Conservation (phyloP, 371 early-diverging fungal species). For the Capniomyces stellatus region DNA sequence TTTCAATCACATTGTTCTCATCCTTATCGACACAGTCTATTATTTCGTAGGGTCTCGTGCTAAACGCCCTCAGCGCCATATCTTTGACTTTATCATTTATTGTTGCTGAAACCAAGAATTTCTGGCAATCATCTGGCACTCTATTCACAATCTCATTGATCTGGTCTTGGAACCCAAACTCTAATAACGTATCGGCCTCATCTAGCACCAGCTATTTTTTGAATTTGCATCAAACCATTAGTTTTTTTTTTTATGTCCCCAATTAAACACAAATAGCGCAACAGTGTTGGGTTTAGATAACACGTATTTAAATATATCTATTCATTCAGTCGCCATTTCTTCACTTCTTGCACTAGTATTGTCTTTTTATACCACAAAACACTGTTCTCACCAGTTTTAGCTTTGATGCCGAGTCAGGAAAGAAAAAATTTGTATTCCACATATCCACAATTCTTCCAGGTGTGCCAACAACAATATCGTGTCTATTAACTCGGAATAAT, state of each 20-base stretch:
- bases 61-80: slow-evolving; percentile 54
- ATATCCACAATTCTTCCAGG: slow-evolving; percentile 88
- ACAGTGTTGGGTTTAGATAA: too few relatives aligned
- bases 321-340: too few relatives aligned
- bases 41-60: slow-evolving; percentile 30
- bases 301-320: too few relatives aligned
- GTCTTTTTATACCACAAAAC: not conserved
- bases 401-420: slow-evolving; percentile 34
- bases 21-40: slow-evolving; percentile 60
- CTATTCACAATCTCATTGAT: slow-evolving; percentile 58
- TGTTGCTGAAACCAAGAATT: slow-evolving; percentile 96
- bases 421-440: slow-evolving; percentile 37
- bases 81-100: slow-evolving; percentile 61
- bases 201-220: slow-evolving; percentile 76
- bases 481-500: slow-evolving; percentile 37
- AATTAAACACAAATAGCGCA: too few relatives aligned
- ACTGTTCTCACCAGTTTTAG: slow-evolving; percentile 25
- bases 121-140: slow-evolving; percentile 75
- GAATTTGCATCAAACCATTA: too few relatives aligned
- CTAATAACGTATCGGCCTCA: slow-evolving; percentile 96
- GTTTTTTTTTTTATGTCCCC: too few relatives aligned
- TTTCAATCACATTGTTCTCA: slow-evolving; percentile 58
- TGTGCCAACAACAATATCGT: slow-evolving; percentile 86
- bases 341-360: too few relatives aligned
- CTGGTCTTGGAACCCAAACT: slow-evolving; percentile 94